Base-by-base conservation (phyloP, 1,284 basidiomycete genomes). In the Tilletia indica region DNA sequence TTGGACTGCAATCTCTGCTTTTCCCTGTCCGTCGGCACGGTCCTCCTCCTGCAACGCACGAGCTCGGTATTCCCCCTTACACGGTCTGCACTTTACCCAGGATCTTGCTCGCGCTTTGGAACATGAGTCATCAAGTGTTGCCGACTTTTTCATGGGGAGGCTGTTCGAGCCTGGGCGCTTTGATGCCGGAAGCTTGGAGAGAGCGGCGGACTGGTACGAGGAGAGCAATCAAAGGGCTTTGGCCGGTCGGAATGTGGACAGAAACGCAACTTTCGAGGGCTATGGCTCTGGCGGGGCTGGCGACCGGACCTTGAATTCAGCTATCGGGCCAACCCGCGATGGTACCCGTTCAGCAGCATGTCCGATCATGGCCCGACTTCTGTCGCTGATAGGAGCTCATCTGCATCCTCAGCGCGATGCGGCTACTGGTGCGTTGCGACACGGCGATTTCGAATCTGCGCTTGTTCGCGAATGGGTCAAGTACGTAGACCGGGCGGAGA, bases 161-260 rank as follows among this genome's bases (percentile, higher is more conserved):
- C 70, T 83, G 11, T 72, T 78, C 49, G 79, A 81, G 74, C 78
- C 79, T 4, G 79, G 76, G 16, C 76, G 80, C 16, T 82, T 78
- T 4, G 61, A 39, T 21, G 19, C 36, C 1, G 14, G 61, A 0
- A 64, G 36, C 34, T 21, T 64, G 36, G 61, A 25, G 34, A 64
- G 36, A 21, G 61, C 61, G 36, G 61, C 61, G 36, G 61, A 38
- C 14, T 64, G 61, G 61, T 64, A 64, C 34, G 38, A 39, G 36
- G 61, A 38, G 11, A 34, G 19, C 19, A 19, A 38, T 2, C 31
- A 39, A n/a, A 38, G 36, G 36, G 16, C 61, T 14, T 8, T 38
- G 16, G 14, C 9, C 9, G 61, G 61, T 5, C 31, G 36, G 34
- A 16, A 58, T 3, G 21, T 19, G 31, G 42, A 14, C 14, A 14